These are phyloP conservation scores for Axilococcus clingmanii DNA, from an alignment of 139 green algal genomes.

Conservation along the genomic window DNA sequence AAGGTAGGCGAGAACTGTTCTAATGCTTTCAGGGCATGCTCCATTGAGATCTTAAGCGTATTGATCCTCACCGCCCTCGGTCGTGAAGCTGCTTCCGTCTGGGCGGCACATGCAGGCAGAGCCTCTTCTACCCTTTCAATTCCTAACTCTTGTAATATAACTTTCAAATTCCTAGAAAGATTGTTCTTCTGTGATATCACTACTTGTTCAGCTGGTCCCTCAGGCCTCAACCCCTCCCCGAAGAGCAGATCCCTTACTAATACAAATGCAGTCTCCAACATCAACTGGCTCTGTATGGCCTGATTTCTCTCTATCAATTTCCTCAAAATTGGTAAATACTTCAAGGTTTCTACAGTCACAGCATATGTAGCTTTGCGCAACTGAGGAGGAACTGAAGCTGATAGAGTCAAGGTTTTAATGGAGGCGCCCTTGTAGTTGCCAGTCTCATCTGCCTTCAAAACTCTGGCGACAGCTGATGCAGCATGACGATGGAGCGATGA, in stretches of 20 bases:
- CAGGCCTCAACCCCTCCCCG: constrained; percentile 32
- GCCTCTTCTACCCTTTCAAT: constrained; percentile 7
- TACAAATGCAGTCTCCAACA: constrained; percentile 42
- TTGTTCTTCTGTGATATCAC: constrained; percentile 30
- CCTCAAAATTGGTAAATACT: constrained; percentile 48
- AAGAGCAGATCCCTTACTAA: constrained; percentile 70
- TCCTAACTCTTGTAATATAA: constrained; percentile 18
- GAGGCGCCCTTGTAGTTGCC: constrained; percentile 16
- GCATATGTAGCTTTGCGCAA: constrained; percentile 81
- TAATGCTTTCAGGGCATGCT: constrained; percentile 46
- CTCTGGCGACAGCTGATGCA: constrained; percentile 24
- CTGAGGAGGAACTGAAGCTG: constrained; percentile 59
- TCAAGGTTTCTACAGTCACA: constrained; percentile 77
- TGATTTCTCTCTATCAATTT: constrained; percentile 42
- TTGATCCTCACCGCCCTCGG: constrained; percentile 62
- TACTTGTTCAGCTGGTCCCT: constrained; percentile 43
- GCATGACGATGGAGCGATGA: constrained; percentile 37
- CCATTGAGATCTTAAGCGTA: constrained; percentile 47
- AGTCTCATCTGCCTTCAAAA: constrained; percentile 31
- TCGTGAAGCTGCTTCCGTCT: constrained; percentile 14
- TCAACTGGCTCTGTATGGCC: constrained; percentile 36
- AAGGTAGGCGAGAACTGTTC: constrained; percentile 30
- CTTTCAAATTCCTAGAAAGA: constrained; percentile 12
- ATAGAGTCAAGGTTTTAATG: constrained; percentile 72
- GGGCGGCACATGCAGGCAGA: constrained; percentile 5